These are phyloP conservation scores for Ustilago nuda DNA, from an alignment of 1,284 basidiomycete genomes.

Conservation along the genomic window DNA sequence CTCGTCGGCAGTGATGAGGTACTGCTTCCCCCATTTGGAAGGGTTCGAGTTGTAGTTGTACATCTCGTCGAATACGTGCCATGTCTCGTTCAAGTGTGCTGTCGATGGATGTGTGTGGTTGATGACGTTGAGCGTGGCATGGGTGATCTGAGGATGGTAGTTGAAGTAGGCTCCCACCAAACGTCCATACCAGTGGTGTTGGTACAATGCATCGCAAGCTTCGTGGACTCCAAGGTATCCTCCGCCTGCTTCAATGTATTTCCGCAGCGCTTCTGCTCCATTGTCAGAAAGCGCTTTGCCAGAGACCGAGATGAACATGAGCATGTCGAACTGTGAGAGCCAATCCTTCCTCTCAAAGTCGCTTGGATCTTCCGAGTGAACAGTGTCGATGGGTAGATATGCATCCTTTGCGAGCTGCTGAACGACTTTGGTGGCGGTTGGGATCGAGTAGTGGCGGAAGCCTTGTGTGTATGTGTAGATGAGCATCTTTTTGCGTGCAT, in stretches of 20 bases:
- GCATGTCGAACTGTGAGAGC: constrained; percentile 58
- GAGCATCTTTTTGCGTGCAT: constrained; percentile 52
- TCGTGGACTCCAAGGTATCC: constrained; percentile 63
- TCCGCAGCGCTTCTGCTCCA: constrained; percentile 44
- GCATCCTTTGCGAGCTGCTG: constrained; percentile 46
- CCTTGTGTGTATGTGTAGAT: constrained; percentile 57
- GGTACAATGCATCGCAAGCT: constrained; percentile 52
- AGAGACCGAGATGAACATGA: constrained; percentile 58
- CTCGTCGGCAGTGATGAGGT: constrained; percentile 55
- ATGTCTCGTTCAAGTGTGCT: constrained; percentile 44
- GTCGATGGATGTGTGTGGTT: constrained; percentile 54
- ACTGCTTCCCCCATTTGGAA: constrained; percentile 41
- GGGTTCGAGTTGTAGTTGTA: constrained; percentile 61
- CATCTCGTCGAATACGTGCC: constrained; percentile 59
- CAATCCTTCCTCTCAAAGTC: constrained; percentile 50
- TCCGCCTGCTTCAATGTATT: constrained; percentile 60
- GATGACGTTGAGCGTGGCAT: constrained; percentile 47
- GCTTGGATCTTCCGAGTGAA: constrained; percentile 43
- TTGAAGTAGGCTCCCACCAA: constrained; percentile 59
- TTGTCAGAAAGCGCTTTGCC: constrained; percentile 48
- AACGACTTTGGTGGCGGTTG: constrained; percentile 48
- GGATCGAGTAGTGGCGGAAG: constrained; percentile 57
- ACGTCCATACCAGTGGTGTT: constrained; percentile 57
- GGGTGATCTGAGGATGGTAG: constrained; percentile 53
- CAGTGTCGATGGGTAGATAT: constrained; percentile 39